These are phyloP conservation scores for Umbelopsis vinacea DNA, from an alignment of 192 early-diverging fungal genomes.

Conservation along the genomic window DNA sequence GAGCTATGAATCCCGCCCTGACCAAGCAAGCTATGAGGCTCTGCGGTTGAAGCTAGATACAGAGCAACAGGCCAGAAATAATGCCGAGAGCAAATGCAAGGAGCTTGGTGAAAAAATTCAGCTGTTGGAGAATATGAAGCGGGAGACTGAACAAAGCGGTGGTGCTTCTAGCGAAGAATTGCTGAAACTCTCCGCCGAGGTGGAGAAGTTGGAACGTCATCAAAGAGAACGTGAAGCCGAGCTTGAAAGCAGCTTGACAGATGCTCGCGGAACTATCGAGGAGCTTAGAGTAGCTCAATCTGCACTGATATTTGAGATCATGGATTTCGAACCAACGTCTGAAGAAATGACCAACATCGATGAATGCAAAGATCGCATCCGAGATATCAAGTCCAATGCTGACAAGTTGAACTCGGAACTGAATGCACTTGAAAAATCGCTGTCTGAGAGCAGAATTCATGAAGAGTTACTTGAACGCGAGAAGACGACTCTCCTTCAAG, in stretches of 20 bases:
- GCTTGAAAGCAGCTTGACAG: conserved; percentile 2
- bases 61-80: neutral
- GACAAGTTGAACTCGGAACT: conserved; percentile 1
- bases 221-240: conserved; percentile 18
- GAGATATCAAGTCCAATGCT: conserved; percentile 28
- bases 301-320: neutral
- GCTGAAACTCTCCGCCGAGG: conserved; percentile 4
- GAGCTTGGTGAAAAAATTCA: conserved; percentile 8
- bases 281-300: conserved; percentile 4
- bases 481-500: neutral
- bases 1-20: neutral
- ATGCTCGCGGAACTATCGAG: neutral
- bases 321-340: neutral
- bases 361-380: conserved; percentile 15
- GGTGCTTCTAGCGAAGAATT: conserved; percentile 14
- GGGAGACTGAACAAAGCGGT: neutral
- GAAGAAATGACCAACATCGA: conserved; percentile 4
- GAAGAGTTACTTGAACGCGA: conserved; percentile 6
- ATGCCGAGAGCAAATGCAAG: conserved; percentile 1
- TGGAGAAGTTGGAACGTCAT: conserved; percentile 16
- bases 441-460: neutral
- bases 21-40: conserved; percentile 1
- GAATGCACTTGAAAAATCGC: conserved; percentile 4
- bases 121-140: neutral
- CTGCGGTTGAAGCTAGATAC: neutral